These are phyloP conservation scores for Neurospora intermedia DNA, from an alignment of 495 filamentous ascomycete species.

Conservation along the genomic window DNA sequence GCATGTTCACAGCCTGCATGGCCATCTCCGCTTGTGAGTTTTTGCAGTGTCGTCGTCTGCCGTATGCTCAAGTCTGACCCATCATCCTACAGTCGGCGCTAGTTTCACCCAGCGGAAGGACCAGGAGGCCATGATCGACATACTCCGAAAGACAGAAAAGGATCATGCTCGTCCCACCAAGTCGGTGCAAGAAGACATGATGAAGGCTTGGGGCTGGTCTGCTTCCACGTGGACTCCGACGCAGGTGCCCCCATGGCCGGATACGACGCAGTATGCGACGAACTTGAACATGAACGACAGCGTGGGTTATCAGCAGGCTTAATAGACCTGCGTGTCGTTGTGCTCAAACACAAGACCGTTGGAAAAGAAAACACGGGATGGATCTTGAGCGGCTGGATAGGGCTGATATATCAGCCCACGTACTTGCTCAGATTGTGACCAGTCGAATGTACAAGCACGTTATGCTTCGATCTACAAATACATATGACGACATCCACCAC, in stretches of 20 bases:
- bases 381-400: background rate
- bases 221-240: conserved; percentile 2
- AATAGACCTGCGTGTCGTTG: background rate
- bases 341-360: background rate
- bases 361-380: background rate
- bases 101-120: conserved; percentile 15
- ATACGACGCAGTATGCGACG: background rate
- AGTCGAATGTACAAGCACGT: background rate
- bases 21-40: conserved; percentile 40
- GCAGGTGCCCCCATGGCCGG: conserved; percentile 1
- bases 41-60: conserved; percentile 22
- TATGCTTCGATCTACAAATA: background rate
- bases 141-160: conserved; percentile 32
- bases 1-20: conserved; percentile 45
- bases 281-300: background rate
- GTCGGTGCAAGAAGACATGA: conserved; percentile 28
- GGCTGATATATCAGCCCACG: background rate
- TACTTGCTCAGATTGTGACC: background rate
- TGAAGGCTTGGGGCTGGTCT: conserved; percentile 30
- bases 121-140: conserved; percentile 32
- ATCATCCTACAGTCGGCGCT: conserved; percentile 6
- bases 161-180: conserved; percentile 37
- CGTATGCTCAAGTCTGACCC: conserved; percentile 10
- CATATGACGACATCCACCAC: background rate
- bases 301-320: background rate